Base-by-base conservation (phyloP, 129 eudicot genomes). In the Arctium minus region DNA sequence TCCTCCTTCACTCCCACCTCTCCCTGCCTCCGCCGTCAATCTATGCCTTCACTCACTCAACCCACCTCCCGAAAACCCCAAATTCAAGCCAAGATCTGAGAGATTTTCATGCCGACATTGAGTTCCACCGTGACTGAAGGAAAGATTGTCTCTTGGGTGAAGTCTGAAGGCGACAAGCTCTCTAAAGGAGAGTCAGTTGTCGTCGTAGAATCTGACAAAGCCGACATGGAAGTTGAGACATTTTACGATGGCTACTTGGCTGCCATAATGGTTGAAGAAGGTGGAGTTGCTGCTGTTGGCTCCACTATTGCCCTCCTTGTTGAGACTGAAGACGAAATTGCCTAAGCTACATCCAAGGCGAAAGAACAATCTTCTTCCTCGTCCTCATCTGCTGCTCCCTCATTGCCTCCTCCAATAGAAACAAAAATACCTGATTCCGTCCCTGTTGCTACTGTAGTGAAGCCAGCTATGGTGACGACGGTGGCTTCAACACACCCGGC, bases 91-190 rank as follows among this genome's bases (percentile, higher is more conserved):
- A 96, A 93, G 89, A 91, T 93, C 88, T 88, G 98, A 2, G 98
- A 94, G 79, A 94, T 94, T 70, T 94, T 94, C 92, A 96, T 96
- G 99, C 99, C 99, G 3, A 97, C 99, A 2, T 86, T 96, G 11
- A 91, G 97, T 84, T 93, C 98, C 68, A 96, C 99, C 18, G 93
- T 96, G 99, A 96, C 99, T 1, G 99, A 96, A 81, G 99, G 99
- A 0, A 96, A 96, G 78, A 93, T 96, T 86, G 97, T 96, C 8
- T 87, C 93, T 6, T 96, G 99, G 99, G 79, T 93, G 76, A 93
- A 93, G 75, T 91, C 99, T 9, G 99, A 96, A 79, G 99, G 99
- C 17, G 99, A 96, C 18, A 96, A 96, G 88, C 86, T 96, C 11
- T 64, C 90, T 13, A 96, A 96, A 80, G 99, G 99, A 2, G 98